Conservation (phyloP, 441 rosid genomes). For the Populus hybrid region DNA sequence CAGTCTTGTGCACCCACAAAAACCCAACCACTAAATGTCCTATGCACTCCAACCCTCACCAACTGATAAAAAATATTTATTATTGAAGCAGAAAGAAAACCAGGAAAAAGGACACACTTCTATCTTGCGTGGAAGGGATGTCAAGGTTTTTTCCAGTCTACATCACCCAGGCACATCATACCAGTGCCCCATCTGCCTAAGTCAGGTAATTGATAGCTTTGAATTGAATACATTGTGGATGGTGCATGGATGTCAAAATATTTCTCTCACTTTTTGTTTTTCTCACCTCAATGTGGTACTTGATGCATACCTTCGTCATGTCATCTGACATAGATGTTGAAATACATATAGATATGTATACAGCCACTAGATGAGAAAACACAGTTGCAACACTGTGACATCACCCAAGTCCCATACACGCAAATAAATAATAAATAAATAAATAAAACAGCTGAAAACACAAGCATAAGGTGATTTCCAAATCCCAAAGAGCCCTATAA, state of each 20-base stretch:
- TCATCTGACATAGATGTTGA: neutral
- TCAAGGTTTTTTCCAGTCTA: too few relatives aligned
- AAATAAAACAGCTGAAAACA: neutral
- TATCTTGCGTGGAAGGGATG: too few relatives aligned
- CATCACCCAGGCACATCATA: too few relatives aligned
- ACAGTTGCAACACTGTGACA: neutral
- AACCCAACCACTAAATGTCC: neutral
- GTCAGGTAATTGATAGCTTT: too few relatives aligned
- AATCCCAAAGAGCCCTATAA: neutral
- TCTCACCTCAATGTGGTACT: neutral
- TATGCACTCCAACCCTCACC: neutral
- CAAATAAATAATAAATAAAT: too few relatives aligned
- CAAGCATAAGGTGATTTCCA: neutral
- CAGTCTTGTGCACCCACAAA: neutral
- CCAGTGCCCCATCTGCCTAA: too few relatives aligned
- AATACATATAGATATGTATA: neutral
- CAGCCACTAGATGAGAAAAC: neutral
- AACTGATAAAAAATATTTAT: too few relatives aligned
- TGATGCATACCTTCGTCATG: neutral
- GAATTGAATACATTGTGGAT: too few relatives aligned
- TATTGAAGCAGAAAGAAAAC: neutral
- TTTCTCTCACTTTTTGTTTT: neutral
- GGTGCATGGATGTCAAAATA: too few relatives aligned
- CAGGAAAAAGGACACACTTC: neutral
- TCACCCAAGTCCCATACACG: neutral